Conservation (phyloP, 345 rosid species). For the Melaleuca alternifolia region DNA sequence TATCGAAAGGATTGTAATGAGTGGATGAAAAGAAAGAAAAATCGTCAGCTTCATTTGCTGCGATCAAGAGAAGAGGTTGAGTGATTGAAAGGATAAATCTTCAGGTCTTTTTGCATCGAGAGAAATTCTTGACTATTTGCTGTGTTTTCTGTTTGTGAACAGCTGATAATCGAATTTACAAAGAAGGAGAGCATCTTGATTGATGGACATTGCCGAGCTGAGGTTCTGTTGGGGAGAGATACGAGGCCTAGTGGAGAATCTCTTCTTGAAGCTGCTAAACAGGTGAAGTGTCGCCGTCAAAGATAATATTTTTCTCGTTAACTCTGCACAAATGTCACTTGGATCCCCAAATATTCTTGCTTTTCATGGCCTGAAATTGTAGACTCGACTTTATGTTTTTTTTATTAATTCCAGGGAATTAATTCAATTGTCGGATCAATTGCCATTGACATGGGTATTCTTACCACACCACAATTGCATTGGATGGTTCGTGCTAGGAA, state of each 20-base stretch:
- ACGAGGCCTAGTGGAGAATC: conserved; percentile 92
- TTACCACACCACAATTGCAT: conserved; percentile 91
- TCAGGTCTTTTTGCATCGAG: not conserved
- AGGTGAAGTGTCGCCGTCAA: conserved; percentile 16
- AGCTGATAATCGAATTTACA: conserved; percentile 53
- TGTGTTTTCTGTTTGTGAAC: not conserved
- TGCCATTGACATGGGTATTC: conserved; percentile 54
- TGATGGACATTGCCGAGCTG: conserved; percentile 33
- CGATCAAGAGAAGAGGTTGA: not conserved
- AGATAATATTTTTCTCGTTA: not conserved
- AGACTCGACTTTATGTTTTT: not conserved
- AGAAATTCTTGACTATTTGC: not conserved
- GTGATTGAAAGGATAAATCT: not conserved
- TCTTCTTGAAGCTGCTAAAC: conserved; percentile 74
- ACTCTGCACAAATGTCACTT: not conserved
- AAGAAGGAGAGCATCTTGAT: conserved; percentile 50
- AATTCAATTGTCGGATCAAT: conserved; percentile 53
- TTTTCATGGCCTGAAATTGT: not conserved
- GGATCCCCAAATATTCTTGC: not conserved
- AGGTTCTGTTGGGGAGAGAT: conserved; percentile 78
- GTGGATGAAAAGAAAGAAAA: not conserved
- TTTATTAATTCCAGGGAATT: conserved; percentile 40
- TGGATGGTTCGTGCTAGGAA: conserved; percentile 93
- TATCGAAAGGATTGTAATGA: not conserved
- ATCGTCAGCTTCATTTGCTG: not conserved